phyloP scores from a whole-genome alignment of 805 yeast genomes.

The Starmerella riodocensis region DNA sequence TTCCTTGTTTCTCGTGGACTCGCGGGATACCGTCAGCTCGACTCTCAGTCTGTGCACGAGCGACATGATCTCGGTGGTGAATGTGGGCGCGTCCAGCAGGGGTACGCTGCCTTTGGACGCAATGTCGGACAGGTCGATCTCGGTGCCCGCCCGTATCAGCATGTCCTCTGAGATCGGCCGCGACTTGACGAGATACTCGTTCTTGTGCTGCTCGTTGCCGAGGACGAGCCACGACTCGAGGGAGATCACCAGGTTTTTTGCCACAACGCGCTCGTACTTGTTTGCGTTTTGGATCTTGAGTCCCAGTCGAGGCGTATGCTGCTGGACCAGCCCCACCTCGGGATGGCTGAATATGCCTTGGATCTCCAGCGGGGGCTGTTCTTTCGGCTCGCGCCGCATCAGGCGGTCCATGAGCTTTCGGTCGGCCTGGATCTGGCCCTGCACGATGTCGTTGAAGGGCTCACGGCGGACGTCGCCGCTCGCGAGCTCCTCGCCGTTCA shows the following conservation, averaged over 20 bases:
- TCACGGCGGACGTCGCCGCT: not conserved
- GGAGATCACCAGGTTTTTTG: conserved; percentile 1
- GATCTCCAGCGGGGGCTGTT: conserved; percentile 7
- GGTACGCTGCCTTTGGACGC: not conserved
- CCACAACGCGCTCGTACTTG: conserved; percentile 4
- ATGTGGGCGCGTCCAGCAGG: conserved; percentile 3
- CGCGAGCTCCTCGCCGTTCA: not conserved
- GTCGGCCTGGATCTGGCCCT: conserved; percentile 1
- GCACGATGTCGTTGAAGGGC: conserved; percentile 3
- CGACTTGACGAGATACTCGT: not conserved
- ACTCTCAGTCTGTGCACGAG: conserved; percentile 1
- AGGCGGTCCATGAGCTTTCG: not conserved
- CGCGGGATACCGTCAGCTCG: conserved; percentile 1
- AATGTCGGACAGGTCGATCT: conserved; percentile 4
- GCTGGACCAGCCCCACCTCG: conserved; percentile 5
- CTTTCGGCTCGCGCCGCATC: not conserved
- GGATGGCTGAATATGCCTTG: conserved; percentile 3
- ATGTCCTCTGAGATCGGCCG: conserved; percentile 4
- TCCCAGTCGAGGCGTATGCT: not conserved
- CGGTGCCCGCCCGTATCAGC: conserved; percentile 4
- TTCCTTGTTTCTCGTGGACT: not conserved
- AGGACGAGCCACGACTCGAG: conserved; percentile 7
- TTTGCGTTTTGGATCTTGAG: conserved; percentile 1
- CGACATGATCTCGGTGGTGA: conserved; percentile 6
- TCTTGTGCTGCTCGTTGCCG: not conserved